phyloP scores from a whole-genome alignment of 345 rosid genomes.

The Eucalyptus pumila region DNA sequence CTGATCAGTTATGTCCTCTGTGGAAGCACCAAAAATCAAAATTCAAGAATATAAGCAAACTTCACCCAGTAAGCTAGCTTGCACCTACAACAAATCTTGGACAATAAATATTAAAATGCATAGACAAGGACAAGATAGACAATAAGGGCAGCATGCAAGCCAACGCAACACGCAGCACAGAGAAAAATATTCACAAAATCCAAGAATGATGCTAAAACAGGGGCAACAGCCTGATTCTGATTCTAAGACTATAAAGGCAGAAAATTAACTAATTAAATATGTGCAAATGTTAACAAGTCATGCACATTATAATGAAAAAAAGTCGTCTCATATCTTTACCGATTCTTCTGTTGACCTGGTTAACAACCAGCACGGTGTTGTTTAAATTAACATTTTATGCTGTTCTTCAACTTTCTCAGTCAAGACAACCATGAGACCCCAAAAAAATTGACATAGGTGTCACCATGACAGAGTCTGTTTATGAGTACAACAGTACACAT shows the following conservation, averaged over 20 bases:
- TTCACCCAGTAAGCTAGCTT: neutral
- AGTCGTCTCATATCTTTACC: neutral
- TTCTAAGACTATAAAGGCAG: neutral
- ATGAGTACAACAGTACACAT: neutral
- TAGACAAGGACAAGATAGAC: neutral
- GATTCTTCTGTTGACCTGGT: neutral
- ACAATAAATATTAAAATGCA: neutral
- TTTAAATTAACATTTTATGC: neutral
- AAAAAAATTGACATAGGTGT: neutral
- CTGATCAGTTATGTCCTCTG: neutral
- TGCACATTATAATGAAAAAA: neutral
- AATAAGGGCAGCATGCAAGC: neutral
- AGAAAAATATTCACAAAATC: neutral
- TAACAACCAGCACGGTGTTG: neutral
- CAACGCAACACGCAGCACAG: neutral
- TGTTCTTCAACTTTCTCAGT: neutral
- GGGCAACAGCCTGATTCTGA: neutral
- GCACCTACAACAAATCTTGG: neutral
- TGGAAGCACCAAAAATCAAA: neutral
- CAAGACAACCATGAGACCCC: neutral
- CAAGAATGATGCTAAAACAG: neutral
- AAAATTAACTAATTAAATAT: neutral
- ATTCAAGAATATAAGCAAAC: neutral
- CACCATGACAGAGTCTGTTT: neutral
- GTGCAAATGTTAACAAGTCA: neutral